These are phyloP conservation scores for Melanopsichium pennsylvanicum DNA, from an alignment of 1,284 basidiomycete genomes.

Conservation along the genomic window DNA sequence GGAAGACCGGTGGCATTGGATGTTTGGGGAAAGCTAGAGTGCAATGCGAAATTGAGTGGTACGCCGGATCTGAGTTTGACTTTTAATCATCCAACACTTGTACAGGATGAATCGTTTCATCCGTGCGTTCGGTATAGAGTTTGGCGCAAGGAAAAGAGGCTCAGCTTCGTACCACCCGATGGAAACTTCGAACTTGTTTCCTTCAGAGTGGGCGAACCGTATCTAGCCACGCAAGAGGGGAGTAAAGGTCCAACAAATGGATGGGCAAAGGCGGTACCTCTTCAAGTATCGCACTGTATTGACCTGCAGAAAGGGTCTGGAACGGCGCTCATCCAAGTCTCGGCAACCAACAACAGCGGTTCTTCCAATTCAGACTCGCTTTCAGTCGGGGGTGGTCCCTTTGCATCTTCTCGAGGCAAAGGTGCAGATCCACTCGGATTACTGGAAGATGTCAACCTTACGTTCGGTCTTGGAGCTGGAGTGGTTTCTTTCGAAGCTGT, in stretches of 20 bases:
- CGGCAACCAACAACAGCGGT: no score
- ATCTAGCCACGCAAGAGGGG: constrained; percentile 12
- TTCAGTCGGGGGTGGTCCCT: no score
- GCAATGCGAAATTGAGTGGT: constrained; percentile 65
- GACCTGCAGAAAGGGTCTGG: constrained; percentile 20
- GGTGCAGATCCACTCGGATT: constrained; percentile 9
- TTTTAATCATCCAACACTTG: constrained; percentile 69
- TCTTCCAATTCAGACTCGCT: no score
- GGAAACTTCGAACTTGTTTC: constrained; percentile 48
- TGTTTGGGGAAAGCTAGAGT: constrained; percentile 41
- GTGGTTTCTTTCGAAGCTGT: constrained; percentile 51
- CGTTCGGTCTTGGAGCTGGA: constrained; percentile 47
- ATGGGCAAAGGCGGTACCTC: constrained; percentile 17
- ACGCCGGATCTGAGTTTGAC: constrained; percentile 52
- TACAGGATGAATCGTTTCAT: constrained; percentile 85
- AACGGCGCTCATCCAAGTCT: constrained; percentile 22
- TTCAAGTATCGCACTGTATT: constrained; percentile 16
- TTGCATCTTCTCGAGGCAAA: background rate
- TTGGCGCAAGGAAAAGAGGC: constrained; percentile 69
- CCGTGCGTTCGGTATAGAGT: constrained; percentile 82
- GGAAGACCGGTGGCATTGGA: constrained; percentile 62
- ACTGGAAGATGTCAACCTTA: constrained; percentile 47
- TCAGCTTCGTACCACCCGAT: constrained; percentile 59
- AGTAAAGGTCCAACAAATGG: constrained; percentile 25
- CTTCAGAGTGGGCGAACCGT: constrained; percentile 66